Base-by-base conservation (phyloP, 2,329 filamentous ascomycete genomes). In the Cyphellophora attinorum region DNA sequence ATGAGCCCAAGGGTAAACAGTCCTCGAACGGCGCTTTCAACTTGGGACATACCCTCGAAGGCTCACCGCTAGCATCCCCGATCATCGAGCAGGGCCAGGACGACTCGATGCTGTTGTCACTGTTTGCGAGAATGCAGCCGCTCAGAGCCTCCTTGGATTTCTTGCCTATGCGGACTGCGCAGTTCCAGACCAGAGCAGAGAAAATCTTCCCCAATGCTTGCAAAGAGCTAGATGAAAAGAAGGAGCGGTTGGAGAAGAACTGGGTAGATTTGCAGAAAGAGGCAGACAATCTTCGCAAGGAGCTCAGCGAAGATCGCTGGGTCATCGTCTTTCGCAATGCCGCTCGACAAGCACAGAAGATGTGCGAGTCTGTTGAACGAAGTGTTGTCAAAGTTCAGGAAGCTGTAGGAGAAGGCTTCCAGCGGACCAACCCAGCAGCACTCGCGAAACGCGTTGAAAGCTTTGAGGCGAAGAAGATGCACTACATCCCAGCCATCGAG, bases 51-150 rank as follows among this genome's bases (percentile, higher is more conserved):
- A 61, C 69, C 0, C 75, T 85, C 46, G 62, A 63, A 18, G 50
- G 58, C 13, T 56, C 62, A 4, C 47, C 59, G 5, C 40, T 57
- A 12, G 60, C 56, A 10, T 55, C 58, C 3, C 60, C 64, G 2
- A 51, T 55, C 11, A 56, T 61, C n/a, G 59, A 61, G 27, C 64
- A 59, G 6, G 65, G 68, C 13, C 80, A 85, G 47, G 86, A 96
- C 45, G 89, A 95, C 54, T 85, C 85, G 2, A 88, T 82, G 45
- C 67, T 98, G 4, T 70, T 96, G 33, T 86, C 84, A 2, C 67
- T 98, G 10, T 95, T 96, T 58, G 91, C 91, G 4, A 77, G 89
- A 38, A 93, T 96, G 81, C 91, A 96, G 51, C 89, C 91, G 2
- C 63, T 98, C 13, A 74, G 88, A 35, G 91, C 91, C 2, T 95